These are phyloP conservation scores for Fusarium phyllophilum DNA, from an alignment of 2,329 filamentous ascomycete genomes.

Conservation along the genomic window DNA sequence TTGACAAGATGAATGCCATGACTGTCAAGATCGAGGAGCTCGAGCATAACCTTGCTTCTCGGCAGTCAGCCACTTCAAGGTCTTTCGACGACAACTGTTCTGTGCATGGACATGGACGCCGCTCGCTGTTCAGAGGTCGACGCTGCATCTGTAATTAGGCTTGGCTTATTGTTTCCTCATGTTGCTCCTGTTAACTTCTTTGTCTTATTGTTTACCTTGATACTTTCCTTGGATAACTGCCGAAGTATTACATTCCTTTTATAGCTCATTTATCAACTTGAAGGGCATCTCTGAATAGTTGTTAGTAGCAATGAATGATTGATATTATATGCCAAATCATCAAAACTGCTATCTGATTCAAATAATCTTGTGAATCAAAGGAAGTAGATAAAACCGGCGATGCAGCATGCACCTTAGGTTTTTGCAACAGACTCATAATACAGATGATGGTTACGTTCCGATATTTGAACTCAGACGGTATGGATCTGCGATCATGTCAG, in stretches of 20 bases:
- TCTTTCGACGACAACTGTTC: background rate
- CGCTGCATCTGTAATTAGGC: background rate
- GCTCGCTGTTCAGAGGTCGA: background rate
- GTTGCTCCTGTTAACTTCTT: rapidly evolving
- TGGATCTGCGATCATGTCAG: background rate
- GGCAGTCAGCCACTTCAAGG: rapidly evolving
- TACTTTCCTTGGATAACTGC: rapidly evolving
- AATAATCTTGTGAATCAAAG: rapidly evolving
- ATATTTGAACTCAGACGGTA: background rate
- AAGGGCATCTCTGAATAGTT: too few species aligned
- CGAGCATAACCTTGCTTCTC: background rate
- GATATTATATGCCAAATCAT: rapidly evolving
- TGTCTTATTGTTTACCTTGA: rapidly evolving
- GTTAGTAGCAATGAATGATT: too few species aligned
- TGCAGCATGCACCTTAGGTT: rapidly evolving
- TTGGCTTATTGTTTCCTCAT: too few species aligned
- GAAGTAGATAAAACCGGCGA: rapidly evolving
- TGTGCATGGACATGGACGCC: background rate
- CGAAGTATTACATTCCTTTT: rapidly evolving
- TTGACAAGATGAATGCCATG: background rate
- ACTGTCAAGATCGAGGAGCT: background rate
- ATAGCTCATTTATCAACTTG: background rate
- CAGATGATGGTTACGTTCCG: too few species aligned
- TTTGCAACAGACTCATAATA: background rate
- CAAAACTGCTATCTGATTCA: rapidly evolving